Base-by-base conservation (phyloP, 331 rosid species). In the Saraca asoca region DNA sequence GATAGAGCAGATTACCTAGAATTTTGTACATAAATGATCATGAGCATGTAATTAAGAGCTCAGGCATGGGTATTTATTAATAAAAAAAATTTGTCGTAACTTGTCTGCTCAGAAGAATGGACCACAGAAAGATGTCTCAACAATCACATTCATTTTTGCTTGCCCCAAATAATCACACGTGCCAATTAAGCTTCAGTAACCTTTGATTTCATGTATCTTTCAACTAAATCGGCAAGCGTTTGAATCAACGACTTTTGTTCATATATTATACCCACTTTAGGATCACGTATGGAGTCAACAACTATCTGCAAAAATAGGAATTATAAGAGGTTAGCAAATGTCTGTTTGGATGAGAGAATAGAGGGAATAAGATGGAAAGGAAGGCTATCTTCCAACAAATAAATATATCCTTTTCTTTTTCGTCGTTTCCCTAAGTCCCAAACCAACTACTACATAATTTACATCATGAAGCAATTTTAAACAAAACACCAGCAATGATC, bases 241-340 rank as follows among this genome's bases (percentile, higher is more conserved):
- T 78, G 76, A 66, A 89, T 92, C 68, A 89, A 80, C 1, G 89
- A 87, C 74, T 78, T 83, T 0, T 95, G 89, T 16, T 92, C 91
- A 78, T 85, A 92, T 42, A 81, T 76, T 49, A 85, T 72, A 64
- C 98, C 98, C 51, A 85, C 88, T 75, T 82, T 84, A 16, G 88
- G 87, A 77, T 92, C 98, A 58, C 42, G 79, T 51, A 81, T 31
- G 52, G 96, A 89, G 56, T 89, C 85, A 35, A 85, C 91, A 7
- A 68, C 68, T 57, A 89, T 82, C 96, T 92, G 91, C 82, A 78
- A 63, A 85, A 51, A 2, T 42, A 58, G 62, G 34, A 66, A 67
- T 34, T 14, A 62, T 3, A 58, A 15, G 44, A 52, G 31, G 31
- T 24, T 24, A 24, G 31, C 3, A 24, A 24, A n/a, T n/a, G n/a